phyloP scores from a whole-genome alignment of 768 basidiomycete species.

The Tricholoma sp. region DNA sequence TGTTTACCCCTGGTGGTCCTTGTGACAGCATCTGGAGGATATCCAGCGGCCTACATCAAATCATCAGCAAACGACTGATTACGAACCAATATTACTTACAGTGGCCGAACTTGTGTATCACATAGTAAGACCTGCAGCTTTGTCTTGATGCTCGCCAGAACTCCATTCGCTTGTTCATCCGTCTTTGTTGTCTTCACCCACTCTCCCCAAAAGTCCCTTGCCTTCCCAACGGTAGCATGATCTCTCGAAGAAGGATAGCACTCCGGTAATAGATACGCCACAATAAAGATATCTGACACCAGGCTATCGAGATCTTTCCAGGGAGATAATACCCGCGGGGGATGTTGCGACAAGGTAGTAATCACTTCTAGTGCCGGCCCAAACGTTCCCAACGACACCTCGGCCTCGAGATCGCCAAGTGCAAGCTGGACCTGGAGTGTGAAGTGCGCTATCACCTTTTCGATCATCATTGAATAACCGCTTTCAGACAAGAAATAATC shows the following conservation, averaged over 20 bases:
- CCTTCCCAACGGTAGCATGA: constrained; percentile 17
- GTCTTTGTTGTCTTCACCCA: constrained; percentile 21
- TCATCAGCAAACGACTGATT: background rate
- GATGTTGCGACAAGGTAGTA: constrained; percentile 19
- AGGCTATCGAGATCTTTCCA: constrained; percentile 17
- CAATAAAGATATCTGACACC: constrained; percentile 42
- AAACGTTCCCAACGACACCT: constrained; percentile 16
- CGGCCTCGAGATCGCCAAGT: constrained; percentile 22
- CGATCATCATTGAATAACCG: constrained; percentile 28
- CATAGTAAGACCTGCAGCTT: constrained; percentile 36
- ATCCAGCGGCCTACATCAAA: constrained; percentile 37
- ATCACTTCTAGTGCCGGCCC: constrained; percentile 29
- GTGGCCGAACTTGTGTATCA: constrained; percentile 31
- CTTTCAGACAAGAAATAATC: constrained; percentile 30
- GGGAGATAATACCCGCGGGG: constrained; percentile 8
- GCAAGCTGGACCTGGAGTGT: constrained; percentile 26
- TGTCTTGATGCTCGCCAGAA: constrained; percentile 33
- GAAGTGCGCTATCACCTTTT: constrained; percentile 30
- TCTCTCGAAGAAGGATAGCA: constrained; percentile 18
- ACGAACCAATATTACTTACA: constrained; percentile 21
- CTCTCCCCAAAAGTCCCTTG: constrained; percentile 30
- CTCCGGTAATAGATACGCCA: constrained; percentile 42
- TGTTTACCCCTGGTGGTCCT: constrained; percentile 28
- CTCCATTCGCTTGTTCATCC: constrained; percentile 17
- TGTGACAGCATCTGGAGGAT: constrained; percentile 33